These are phyloP conservation scores for Earliella scabrosa DNA, from an alignment of 1,284 basidiomycete species.

Conservation along the genomic window DNA sequence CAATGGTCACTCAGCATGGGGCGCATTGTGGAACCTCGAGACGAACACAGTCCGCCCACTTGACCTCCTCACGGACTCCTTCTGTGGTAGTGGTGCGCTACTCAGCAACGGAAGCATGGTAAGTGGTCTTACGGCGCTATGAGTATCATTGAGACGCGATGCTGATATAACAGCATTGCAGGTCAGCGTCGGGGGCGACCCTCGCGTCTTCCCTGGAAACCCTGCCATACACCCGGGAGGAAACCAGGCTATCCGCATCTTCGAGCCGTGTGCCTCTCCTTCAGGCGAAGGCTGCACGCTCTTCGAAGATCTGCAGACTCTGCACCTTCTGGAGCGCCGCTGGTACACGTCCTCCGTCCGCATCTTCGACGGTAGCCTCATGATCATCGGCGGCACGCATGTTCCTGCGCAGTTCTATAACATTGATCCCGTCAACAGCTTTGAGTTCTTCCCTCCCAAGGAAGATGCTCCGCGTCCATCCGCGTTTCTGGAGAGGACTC, in stretches of 20 bases:
- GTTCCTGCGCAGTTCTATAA: slow-evolving; percentile 42
- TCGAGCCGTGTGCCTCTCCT: slow-evolving; percentile 40
- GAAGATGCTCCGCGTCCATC: slow-evolving; percentile 49
- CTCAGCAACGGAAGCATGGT: slow-evolving; percentile 54
- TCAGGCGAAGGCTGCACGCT: slow-evolving; percentile 41
- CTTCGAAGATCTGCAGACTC: slow-evolving; percentile 41
- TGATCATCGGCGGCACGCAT: slow-evolving; percentile 47
- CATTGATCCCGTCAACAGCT: slow-evolving; percentile 47
- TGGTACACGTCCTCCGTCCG: slow-evolving; percentile 49
- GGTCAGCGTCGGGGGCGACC: slow-evolving; percentile 48
- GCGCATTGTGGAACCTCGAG: slow-evolving; percentile 21
- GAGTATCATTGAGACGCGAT: not conserved
- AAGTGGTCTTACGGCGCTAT: not conserved
- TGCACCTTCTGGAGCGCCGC: slow-evolving; percentile 38
- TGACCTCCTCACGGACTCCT: slow-evolving; percentile 50
- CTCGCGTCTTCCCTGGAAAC: slow-evolving; percentile 46
- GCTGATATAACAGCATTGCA: slow-evolving; percentile 13
- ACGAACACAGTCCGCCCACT: slow-evolving; percentile 45
- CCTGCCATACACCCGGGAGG: slow-evolving; percentile 36
- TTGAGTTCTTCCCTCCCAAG: slow-evolving; percentile 59
- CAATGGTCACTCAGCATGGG: slow-evolving; percentile 51
- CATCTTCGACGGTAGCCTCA: slow-evolving; percentile 46
- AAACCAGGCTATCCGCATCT: slow-evolving; percentile 38
- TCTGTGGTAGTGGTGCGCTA: slow-evolving; percentile 58
- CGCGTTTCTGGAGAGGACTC: slow-evolving; percentile 43